Base-by-base conservation (phyloP, 2,329 filamentous ascomycete genomes). In the Calonectria pteridis region DNA sequence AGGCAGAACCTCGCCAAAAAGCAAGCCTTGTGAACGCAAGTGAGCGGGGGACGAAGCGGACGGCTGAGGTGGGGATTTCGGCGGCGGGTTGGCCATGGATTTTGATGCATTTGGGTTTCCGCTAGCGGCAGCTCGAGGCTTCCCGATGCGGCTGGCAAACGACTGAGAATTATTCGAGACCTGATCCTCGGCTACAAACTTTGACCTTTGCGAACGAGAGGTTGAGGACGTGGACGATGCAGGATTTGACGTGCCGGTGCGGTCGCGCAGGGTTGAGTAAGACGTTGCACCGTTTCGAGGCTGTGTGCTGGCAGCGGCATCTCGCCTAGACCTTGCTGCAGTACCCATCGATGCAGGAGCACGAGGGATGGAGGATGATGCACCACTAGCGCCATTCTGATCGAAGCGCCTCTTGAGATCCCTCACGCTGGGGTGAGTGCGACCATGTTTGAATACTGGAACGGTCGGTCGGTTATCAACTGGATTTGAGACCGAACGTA, bases 331-430 rank as follows among this genome's bases (percentile, higher is more conserved):
- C 73, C 78, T 82, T 76, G 77, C 73, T 71, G 80, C 81, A 84
- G 83, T 74, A 80, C 81, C 77, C 79, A 80, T 77, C 82, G 82
- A 79, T 49, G 81, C 72, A 67, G 83, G 81, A 77, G 84, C 84
- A 75, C 84, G 85, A 69, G 83, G 77, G 69, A 84, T 81, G 53
- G 83, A 79, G 73, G 83, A 80, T 63, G 79, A 80, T 63, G 79
- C 74, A 76, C 55, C 55, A 62, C 62, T 72, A 51, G 76, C 71
- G 75, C 83, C 86, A 77, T 88, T 91, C 81, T 93, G 91, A 83
- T 96, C 94, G 85, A 96, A 97, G 69, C 91, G 92, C 84, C 93
- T 94, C 80, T 94, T 92, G 75, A 97, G 87, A 81, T 97, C 94
- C 84, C 93, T 95, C 78, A 97, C 94, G 73, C 93, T 96, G n/a